Percentiles rank a stretch among this genome's conserved stretches.
These are phyloP conservation scores for Aspergillus aculeatinus DNA, from an alignment of 2,329 filamentous ascomycete species.

Conservation along the genomic window DNA sequence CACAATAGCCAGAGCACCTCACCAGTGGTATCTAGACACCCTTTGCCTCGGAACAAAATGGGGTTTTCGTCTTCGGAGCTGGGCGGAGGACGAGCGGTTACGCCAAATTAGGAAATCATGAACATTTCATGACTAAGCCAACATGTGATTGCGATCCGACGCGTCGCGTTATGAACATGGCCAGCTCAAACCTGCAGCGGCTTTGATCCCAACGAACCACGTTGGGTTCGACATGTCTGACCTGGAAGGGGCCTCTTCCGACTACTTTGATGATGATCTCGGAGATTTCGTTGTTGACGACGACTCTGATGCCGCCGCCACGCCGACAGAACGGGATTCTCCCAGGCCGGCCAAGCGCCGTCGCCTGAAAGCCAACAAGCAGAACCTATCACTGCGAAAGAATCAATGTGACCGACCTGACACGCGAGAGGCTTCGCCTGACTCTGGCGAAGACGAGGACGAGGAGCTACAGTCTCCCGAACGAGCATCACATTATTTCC, in stretches of 20 bases:
- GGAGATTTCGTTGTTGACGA: constrained; percentile 31
- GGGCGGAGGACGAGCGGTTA: neutral
- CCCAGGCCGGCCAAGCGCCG: constrained; percentile 37
- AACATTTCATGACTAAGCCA: constrained; percentile 11
- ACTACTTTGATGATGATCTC: constrained; percentile 31
- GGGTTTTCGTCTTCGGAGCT: neutral
- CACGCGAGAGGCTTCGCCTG: constrained; percentile 19
- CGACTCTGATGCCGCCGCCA: constrained; percentile 15
- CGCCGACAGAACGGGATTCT: constrained; percentile 12
- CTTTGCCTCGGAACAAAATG: neutral
- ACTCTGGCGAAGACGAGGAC: constrained; percentile 19
- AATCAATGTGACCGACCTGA: constrained; percentile 15
- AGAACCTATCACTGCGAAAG: neutral
- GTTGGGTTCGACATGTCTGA: constrained; percentile 28
- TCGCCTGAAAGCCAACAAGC: constrained; percentile 26
- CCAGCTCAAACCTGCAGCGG: neutral
- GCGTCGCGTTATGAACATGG: constrained; percentile 16
- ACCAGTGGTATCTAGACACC: too few species aligned
- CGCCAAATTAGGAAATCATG: neutral
- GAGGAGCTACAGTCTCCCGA: constrained; percentile 19
- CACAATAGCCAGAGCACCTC: neutral
- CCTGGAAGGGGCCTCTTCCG: constrained; percentile 28
- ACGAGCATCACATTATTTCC: constrained; percentile 13
- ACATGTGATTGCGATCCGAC: constrained; percentile 4
- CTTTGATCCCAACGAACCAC: neutral